Evolutionary conservation across 1,284 basidiomycete genomes (phyloP), one percentile per base, ranked within the genome.

Genomic region (Xerocomus minutiporus): DNA sequence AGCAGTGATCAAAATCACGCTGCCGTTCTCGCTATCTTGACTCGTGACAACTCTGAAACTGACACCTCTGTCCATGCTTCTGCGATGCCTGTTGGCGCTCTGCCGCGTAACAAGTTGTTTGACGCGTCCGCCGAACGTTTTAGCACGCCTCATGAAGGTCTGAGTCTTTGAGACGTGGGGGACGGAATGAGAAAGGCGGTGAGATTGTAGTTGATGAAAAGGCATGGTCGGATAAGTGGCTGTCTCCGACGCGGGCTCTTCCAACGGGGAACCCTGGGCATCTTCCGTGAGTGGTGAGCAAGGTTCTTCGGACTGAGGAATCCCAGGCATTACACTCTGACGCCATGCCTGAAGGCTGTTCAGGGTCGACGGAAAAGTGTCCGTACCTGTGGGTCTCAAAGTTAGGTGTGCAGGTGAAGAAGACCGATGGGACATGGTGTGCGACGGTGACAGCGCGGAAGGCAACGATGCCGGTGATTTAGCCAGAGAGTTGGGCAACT

Each of bases 271-370:
- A 20, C 45, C 28, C 17, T 44, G 52, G 38, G 36, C 28, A 43
- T 49, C 50, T 46, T 64, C 63, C 32, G 48, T 40, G 49, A 55
- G 36, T 20, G 55, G 53, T 17, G 58, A 53, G 6, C 26, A 46
- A 34, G 41, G 51, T 41, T 57, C 57, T 50, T 64, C 59, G 34
- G 56, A 53, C 44, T n/a, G 59, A 54, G 59, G 52, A 17, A 51
- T 43, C n/a, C 61, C 62, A 43, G 53, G 48, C 2, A 38, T 45
- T 35, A 66, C 59, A 36, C 53, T 53, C 50, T 68, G 58, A 6
- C 66, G 64, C 69, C 66, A 70, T 50, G 61, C 56, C n/a, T 68
- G 61, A 46, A 67, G 49, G 48, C 50, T 46, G 34, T 70, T 64
- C 41, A 67, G 28, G n/a, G 52, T 57, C 2, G 65, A 67, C 26